Conservation (phyloP, 2,329 filamentous ascomycete species). For the Arachnopeziza araneosa region DNA sequence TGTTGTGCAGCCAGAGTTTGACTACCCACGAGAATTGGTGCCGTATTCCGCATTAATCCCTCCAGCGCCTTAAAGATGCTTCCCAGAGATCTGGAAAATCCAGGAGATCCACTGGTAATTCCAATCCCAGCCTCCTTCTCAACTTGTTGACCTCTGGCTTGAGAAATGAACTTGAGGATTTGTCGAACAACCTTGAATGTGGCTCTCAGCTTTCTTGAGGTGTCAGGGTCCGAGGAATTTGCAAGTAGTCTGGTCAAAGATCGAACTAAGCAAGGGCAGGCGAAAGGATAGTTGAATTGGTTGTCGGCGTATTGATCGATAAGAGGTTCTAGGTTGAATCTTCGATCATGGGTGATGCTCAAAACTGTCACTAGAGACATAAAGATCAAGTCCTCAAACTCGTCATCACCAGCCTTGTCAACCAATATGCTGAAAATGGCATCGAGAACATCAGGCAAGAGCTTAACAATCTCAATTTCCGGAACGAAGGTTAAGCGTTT, state of each 20-base stretch:
- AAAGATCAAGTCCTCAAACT: conserved; percentile 90
- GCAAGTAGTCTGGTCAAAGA: conserved; percentile 81
- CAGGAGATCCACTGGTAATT: conserved; percentile 66
- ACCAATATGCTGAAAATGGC: conserved; percentile 87
- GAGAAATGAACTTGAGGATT: conserved; percentile 90
- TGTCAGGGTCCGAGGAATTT: conserved; percentile 76
- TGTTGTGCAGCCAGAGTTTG: conserved; percentile 95
- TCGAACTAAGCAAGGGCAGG: conserved; percentile 78
- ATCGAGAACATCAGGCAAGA: conserved; percentile 83
- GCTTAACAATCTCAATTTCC: conserved; percentile 95
- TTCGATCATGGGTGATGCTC: conserved; percentile 87
- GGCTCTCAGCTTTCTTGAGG: conserved; percentile 76
- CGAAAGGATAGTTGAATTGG: conserved; percentile 89
- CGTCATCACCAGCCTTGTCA: conserved; percentile 84
- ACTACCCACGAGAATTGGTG: conserved; percentile 82
- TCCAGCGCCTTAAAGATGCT: conserved; percentile 88
- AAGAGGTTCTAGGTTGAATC: conserved; percentile 85
- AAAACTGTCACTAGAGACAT: conserved; percentile 83
- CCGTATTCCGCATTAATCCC: conserved; percentile 79
- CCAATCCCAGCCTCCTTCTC: conserved; percentile 85
- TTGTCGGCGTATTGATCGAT: conserved; percentile 88
- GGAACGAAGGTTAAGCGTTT: conserved; percentile 87
- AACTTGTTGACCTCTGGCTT: conserved; percentile 78
- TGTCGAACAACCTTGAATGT: conserved; percentile 94
- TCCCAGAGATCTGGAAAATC: conserved; percentile 77